Conservation (phyloP, 306 rosid genomes). For the Sicyos baderoa region DNA sequence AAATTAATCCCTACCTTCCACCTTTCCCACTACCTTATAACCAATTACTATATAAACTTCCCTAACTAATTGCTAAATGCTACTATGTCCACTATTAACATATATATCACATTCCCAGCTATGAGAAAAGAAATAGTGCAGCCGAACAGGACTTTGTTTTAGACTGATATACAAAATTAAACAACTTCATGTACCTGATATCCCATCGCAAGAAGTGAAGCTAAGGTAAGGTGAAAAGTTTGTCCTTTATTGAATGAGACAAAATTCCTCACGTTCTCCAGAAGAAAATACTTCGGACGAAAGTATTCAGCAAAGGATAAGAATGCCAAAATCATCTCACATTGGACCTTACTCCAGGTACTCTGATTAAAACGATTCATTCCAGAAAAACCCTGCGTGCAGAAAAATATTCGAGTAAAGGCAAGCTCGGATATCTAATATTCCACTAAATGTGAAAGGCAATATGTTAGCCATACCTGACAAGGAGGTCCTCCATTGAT, state of each 20-base stretch:
- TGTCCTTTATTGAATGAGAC: slow-evolving; percentile 90
- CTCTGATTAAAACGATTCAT: slow-evolving; percentile 90
- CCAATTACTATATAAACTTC: not conserved
- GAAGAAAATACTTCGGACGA: slow-evolving; percentile 83
- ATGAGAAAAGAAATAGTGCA: not conserved
- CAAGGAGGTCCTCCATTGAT: slow-evolving; percentile 99
- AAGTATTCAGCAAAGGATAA: slow-evolving; percentile 91
- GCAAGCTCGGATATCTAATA: not conserved
- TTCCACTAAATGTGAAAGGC: slow-evolving; percentile 12
- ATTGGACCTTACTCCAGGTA: slow-evolving; percentile 97
- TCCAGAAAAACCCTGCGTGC: slow-evolving; percentile 87
- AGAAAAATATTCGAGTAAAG: not conserved
- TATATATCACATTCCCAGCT: not conserved
- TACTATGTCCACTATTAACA: not conserved
- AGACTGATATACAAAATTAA: not conserved
- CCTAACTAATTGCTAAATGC: not conserved
- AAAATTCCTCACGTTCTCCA: slow-evolving; percentile 94
- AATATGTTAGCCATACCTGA: slow-evolving; percentile 43
- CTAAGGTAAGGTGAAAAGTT: slow-evolving; percentile 77
- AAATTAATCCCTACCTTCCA: not conserved
- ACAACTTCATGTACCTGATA: slow-evolving; percentile 55
- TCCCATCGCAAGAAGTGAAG: slow-evolving; percentile 96
- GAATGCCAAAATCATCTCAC: slow-evolving; percentile 95
- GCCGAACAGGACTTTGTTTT: not conserved
- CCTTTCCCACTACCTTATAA: not conserved